Evolutionary conservation across 768 basidiomycete species (phyloP).

Genomic region (Hemileccinum impolitum): DNA sequence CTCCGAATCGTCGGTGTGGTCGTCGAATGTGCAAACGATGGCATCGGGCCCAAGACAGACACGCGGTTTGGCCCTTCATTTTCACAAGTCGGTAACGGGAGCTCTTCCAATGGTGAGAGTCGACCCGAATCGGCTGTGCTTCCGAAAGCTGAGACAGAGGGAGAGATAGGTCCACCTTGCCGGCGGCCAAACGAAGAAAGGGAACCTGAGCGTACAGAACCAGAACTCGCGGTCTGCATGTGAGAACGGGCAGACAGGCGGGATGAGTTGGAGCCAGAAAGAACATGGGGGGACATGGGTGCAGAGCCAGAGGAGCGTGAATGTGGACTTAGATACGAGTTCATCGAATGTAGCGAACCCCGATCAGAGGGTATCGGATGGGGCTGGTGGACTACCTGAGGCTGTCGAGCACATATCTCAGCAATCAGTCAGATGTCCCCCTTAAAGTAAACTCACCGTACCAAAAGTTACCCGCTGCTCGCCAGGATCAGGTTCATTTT

Average conservation of each 20-base stretch:
- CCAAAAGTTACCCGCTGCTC: slow-evolving; percentile 60
- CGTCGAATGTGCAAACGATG: slow-evolving; percentile 28
- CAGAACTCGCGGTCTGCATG: slow-evolving; percentile 33
- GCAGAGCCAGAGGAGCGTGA: slow-evolving; percentile 52
- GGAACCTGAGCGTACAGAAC: slow-evolving; percentile 47
- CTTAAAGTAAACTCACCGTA: slow-evolving; percentile 41
- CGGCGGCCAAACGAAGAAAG: slow-evolving; percentile 52
- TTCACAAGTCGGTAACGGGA: slow-evolving; percentile 11
- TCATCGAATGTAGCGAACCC: slow-evolving; percentile 64
- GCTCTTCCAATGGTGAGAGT: slow-evolving; percentile 23
- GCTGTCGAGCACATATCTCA: slow-evolving; percentile 31
- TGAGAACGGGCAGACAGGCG: slow-evolving; percentile 47
- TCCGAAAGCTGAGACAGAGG: slow-evolving; percentile 52
- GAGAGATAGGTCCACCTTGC: slow-evolving; percentile 38
- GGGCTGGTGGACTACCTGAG: slow-evolving; percentile 42
- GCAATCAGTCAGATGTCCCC: slow-evolving; percentile 4
- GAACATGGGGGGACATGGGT: slow-evolving; percentile 43
- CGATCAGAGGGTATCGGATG: slow-evolving; percentile 50
- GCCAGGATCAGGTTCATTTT: slow-evolving; percentile 21
- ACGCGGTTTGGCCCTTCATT: slow-evolving; percentile 20
- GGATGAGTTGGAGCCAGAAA: slow-evolving; percentile 53
- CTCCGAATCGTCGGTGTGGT: slow-evolving; percentile 31
- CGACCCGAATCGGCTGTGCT: slow-evolving; percentile 15
- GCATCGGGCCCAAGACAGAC: slow-evolving; percentile 33
- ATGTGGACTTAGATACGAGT: slow-evolving; percentile 50